Evolutionary conservation across 805 yeast genomes (phyloP).

Genomic region (Kazachstania bromeliacearum): DNA sequence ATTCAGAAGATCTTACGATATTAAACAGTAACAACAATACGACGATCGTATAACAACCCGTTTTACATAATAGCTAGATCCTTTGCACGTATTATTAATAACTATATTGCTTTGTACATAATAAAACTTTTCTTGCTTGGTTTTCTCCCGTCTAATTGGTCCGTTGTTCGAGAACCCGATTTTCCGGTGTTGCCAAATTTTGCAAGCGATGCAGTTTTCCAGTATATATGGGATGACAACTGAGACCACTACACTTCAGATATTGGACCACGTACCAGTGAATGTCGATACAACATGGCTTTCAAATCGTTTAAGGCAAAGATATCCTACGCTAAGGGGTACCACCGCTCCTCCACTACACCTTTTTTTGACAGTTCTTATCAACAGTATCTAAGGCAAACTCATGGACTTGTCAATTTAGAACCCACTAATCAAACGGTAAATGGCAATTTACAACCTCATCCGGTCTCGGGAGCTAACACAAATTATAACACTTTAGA

Average conservation of each 20-base stretch:
- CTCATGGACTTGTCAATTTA: conserved; percentile 26
- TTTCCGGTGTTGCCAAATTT: no score
- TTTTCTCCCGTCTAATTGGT: no score
- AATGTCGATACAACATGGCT: conserved; percentile 29
- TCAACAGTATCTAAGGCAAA: conserved; percentile 32
- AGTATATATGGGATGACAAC: no score
- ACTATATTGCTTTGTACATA: no score
- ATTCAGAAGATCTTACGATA: conserved; percentile 73
- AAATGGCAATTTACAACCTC: conserved; percentile 6
- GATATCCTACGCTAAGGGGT: conserved; percentile 10
- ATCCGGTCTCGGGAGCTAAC: conserved; percentile 31
- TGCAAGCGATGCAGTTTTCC: no score
- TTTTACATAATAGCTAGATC: no score
- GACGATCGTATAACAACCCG: no score
- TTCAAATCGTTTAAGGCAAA: conserved; percentile 35
- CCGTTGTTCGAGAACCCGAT: no score
- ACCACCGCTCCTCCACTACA: conserved; percentile 10
- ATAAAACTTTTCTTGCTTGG: no score
- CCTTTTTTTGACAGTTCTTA: conserved; percentile 35
- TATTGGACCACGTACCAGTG: no score
- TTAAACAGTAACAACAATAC: conserved; percentile 42
- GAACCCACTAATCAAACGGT: conserved; percentile 8
- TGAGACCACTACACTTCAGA: no score
- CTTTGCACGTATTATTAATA: no score
- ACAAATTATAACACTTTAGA: conserved; percentile 26